Evolutionary conservation across 2,329 filamentous ascomycete genomes (phyloP).

Genomic region (Aspergillus fumigatus): DNA sequence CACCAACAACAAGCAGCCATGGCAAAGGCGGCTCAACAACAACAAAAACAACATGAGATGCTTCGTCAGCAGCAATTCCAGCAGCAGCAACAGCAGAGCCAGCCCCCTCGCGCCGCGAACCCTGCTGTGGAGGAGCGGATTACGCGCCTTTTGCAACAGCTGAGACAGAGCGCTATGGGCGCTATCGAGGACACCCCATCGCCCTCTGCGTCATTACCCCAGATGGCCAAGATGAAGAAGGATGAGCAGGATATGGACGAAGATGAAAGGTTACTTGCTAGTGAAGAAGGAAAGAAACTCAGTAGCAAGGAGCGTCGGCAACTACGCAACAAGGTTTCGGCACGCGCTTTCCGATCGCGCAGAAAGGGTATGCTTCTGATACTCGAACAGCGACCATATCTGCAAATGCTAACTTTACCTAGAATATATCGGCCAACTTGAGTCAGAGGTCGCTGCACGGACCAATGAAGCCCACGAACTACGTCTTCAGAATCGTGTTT

Average conservation of each 20-base stretch:
- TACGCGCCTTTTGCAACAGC: constrained; percentile 84
- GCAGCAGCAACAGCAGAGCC: constrained; percentile 24
- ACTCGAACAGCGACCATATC: not conserved
- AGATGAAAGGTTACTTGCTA: constrained; percentile 88
- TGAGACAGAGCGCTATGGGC: constrained; percentile 68
- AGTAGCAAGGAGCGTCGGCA: constrained; percentile 95
- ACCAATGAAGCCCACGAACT: constrained; percentile 78
- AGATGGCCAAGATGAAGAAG: constrained; percentile 74
- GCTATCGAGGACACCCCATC: constrained; percentile 46
- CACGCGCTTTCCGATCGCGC: constrained; percentile 93
- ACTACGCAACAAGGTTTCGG: constrained; percentile 98
- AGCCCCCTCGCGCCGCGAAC: constrained; percentile 48
- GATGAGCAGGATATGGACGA: constrained; percentile 99
- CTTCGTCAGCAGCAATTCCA: constrained; percentile 56
- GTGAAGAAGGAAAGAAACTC: constrained; percentile 98
- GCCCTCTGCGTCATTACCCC: constrained; percentile 47
- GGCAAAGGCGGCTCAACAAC: constrained; percentile 66
- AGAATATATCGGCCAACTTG: constrained; percentile 97
- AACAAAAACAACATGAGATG: constrained; percentile 55
- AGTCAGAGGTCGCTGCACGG: constrained; percentile 80
- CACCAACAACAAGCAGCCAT: constrained; percentile 83
- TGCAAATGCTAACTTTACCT: constrained; percentile 45
- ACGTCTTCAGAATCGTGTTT: constrained; percentile 71
- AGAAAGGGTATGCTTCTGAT: constrained; percentile 73
- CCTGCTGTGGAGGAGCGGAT: constrained; percentile 87